Percentiles rank a stretch among this genome's conserved stretches.
Evolutionary conservation across 2,329 filamentous ascomycete genomes (phyloP).

Genomic region (Coleophoma cylindrospora): DNA sequence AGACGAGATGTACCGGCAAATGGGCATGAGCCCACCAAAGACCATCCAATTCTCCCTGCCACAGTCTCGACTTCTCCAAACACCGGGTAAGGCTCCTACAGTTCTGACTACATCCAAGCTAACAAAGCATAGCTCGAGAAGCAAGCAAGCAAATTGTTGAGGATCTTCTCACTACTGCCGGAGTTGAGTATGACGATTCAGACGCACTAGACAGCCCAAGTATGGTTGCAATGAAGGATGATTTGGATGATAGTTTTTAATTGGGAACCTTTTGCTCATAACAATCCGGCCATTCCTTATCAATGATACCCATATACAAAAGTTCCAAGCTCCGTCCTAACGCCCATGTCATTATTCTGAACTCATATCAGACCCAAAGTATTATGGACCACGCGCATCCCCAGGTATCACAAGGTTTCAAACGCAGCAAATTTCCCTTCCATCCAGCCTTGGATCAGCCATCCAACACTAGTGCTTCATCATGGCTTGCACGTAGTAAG

Average conservation of each 20-base stretch:
- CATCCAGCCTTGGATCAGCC: not conserved
- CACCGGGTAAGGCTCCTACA: conserved; percentile 55
- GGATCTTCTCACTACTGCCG: conserved; percentile 72
- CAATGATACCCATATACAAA: not conserved
- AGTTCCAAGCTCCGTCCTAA: too few relatives aligned
- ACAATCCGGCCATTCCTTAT: not conserved
- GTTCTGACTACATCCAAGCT: not conserved
- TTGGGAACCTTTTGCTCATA: conserved; percentile 7
- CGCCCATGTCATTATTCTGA: too few relatives aligned
- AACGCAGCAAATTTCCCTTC: not conserved
- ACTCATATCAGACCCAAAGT: too few relatives aligned
- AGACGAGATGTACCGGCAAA: conserved; percentile 50
- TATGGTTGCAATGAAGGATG: conserved; percentile 59
- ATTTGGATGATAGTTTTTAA: conserved; percentile 58
- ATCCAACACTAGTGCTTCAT: conserved; percentile 1
- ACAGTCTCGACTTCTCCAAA: conserved; percentile 72
- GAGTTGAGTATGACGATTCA: conserved; percentile 58
- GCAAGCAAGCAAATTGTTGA: conserved; percentile 79
- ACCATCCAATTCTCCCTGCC: conserved; percentile 83
- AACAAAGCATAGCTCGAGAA: conserved; percentile 56
- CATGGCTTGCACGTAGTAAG: conserved; percentile 13
- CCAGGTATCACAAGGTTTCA: not conserved
- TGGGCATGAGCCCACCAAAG: conserved; percentile 85
- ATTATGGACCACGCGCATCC: not conserved
- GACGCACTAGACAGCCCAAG: conserved; percentile 51